Evolutionary conservation across 1,139 yeast species (phyloP).

Genomic region (Debaryomycetaceae sp.): DNA sequence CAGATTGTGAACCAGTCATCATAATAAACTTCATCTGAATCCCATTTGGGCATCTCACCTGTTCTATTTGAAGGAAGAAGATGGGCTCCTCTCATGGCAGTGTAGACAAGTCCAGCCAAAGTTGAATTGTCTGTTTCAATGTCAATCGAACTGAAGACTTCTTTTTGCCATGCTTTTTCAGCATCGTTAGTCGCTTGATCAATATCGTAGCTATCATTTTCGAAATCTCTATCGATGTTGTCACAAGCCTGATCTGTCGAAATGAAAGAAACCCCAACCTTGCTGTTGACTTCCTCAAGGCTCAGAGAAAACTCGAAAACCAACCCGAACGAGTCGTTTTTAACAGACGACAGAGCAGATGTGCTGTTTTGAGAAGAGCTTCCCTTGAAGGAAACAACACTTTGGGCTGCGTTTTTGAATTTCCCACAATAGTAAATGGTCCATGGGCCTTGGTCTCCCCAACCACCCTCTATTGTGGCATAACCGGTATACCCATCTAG

Average conservation of each 20-base stretch:
- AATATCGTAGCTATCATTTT: constrained; percentile 14
- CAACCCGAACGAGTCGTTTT: constrained; percentile 19
- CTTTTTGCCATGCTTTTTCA: constrained; percentile 20
- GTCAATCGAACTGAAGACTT: constrained; percentile 22
- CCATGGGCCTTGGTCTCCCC: constrained; percentile 30
- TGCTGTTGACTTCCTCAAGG: constrained; percentile 10
- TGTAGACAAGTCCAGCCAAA: constrained; percentile 21
- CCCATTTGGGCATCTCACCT: constrained; percentile 30
- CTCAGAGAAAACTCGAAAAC: constrained; percentile 6
- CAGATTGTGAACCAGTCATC: constrained; percentile 42
- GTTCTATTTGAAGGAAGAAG: constrained; percentile 35
- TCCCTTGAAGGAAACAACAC: constrained; percentile 13
- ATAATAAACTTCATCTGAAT: constrained; percentile 25
- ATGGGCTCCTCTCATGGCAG: constrained; percentile 32
- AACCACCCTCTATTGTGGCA: constrained; percentile 26
- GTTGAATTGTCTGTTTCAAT: constrained; percentile 18
- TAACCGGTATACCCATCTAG: constrained; percentile 21
- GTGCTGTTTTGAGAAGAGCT: constrained; percentile 2
- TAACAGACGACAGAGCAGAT: constrained; percentile 4
- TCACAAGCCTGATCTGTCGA: constrained; percentile 27
- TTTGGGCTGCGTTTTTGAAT: constrained; percentile 17
- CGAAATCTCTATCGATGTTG: constrained; percentile 21
- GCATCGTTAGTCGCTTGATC: constrained; percentile 14
- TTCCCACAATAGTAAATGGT: constrained; percentile 27
- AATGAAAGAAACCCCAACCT: constrained; percentile 33